These are phyloP conservation scores for Mycena galopus DNA, from an alignment of 768 basidiomycete genomes.

Conservation along the genomic window DNA sequence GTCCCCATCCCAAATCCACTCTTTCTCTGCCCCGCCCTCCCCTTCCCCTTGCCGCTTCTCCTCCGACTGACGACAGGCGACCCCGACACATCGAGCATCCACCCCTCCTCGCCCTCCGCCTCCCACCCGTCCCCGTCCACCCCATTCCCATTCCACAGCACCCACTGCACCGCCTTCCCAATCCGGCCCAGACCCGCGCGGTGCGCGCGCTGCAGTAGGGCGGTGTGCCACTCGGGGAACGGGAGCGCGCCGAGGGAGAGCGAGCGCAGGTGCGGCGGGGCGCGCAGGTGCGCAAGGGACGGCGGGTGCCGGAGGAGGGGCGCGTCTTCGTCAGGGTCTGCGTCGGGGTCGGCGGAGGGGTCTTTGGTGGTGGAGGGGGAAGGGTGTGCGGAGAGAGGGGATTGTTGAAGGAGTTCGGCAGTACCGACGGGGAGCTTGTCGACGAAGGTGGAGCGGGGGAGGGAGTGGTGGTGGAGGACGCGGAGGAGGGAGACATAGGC, in stretches of 20 bases:
- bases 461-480: slow-evolving; percentile 61
- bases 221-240: slow-evolving; percentile 77
- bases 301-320: slow-evolving; percentile 34
- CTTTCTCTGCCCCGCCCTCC: not conserved
- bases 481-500: slow-evolving; percentile 64
- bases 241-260: slow-evolving; percentile 57
- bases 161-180: slow-evolving; percentile 65
- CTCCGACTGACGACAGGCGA: not conserved
- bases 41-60: too few relatives aligned
- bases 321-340: slow-evolving; percentile 15
- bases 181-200: slow-evolving; percentile 72
- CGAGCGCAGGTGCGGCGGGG: slow-evolving; percentile 6
- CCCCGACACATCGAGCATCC: not conserved
- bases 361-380: not conserved
- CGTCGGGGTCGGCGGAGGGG: not conserved
- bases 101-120: slow-evolving; percentile 21
- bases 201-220: slow-evolving; percentile 63
- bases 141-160: slow-evolving; percentile 54
- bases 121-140: slow-evolving; percentile 12
- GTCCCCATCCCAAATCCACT: too few relatives aligned
- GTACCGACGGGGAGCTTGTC: slow-evolving; percentile 21
- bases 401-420: not conserved
- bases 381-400: not conserved
- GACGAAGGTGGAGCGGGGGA: slow-evolving; percentile 31
- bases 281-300: slow-evolving; percentile 22